These are phyloP conservation scores for Leptographium flavum DNA, from an alignment of 2,329 filamentous ascomycete genomes.

Conservation along the genomic window DNA sequence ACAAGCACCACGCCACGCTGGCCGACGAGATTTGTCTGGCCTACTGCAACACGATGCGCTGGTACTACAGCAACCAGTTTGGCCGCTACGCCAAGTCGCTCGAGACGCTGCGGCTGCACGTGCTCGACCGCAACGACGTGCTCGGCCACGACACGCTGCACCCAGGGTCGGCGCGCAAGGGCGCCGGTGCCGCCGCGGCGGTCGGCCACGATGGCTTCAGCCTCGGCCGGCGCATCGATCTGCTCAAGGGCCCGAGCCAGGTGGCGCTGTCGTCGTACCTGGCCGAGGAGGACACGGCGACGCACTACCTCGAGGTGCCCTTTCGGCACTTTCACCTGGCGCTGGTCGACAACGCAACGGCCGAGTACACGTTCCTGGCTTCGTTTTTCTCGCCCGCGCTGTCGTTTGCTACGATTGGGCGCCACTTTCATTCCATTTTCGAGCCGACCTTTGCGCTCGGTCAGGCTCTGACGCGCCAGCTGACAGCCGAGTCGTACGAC, in stretches of 20 bases:
- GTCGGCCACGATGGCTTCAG: conserved; percentile 76
- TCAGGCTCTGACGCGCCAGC: conserved; percentile 57
- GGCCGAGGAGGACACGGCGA: conserved; percentile 70
- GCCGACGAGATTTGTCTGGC: conserved; percentile 83
- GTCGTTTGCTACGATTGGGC: conserved; percentile 62
- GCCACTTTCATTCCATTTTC: conserved; percentile 78
- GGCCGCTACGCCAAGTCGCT: conserved; percentile 73
- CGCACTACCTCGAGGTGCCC: conserved; percentile 77
- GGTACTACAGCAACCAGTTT: conserved; percentile 94
- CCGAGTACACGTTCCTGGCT: conserved; percentile 88
- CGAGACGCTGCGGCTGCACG: conserved; percentile 70
- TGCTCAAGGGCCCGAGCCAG: conserved; percentile 59
- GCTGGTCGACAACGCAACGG: conserved; percentile 81
- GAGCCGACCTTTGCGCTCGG: conserved; percentile 80
- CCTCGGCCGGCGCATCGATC: conserved; percentile 71
- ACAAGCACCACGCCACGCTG: conserved; percentile 66
- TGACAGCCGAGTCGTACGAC: conserved; percentile 67
- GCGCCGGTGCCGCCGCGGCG: conserved; percentile 19
- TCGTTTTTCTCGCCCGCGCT: conserved; percentile 74
- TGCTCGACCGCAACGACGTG: conserved; percentile 69
- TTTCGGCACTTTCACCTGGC: conserved; percentile 94
- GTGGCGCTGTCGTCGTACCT: conserved; percentile 74
- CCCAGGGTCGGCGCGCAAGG: neutral
- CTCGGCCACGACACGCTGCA: conserved; percentile 58
- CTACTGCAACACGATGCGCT: conserved; percentile 96